These are phyloP conservation scores for Heritiera littoralis DNA, from an alignment of 345 rosid species.

Conservation along the genomic window DNA sequence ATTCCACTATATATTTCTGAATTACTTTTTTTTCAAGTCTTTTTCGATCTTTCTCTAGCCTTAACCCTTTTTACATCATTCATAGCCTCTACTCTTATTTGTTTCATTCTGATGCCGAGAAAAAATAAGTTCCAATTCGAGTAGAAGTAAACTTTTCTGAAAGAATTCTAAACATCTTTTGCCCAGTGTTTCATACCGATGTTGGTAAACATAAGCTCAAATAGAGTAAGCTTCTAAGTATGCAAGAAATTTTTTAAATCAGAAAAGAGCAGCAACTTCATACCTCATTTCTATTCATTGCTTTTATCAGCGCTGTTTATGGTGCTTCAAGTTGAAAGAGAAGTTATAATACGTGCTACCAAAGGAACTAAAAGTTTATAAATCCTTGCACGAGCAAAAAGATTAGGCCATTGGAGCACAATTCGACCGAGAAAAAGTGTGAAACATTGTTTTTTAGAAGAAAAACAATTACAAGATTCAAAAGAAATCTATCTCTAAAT, in stretches of 20 bases:
- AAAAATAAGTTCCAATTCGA: too few relatives aligned
- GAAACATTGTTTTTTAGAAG: constrained; percentile 11
- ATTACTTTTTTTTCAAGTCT: too few relatives aligned
- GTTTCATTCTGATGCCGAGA: neutral
- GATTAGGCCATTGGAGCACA: constrained; percentile 28
- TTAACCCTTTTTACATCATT: too few relatives aligned
- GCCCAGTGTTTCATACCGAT: too few relatives aligned
- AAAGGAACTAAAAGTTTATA: constrained; percentile 17
- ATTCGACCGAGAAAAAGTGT: constrained; percentile 12
- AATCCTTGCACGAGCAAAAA: constrained; percentile 27
- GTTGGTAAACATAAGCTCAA: neutral
- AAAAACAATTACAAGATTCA: constrained; percentile 36
- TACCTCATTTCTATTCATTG: constrained; percentile 26
- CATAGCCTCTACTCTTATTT: too few relatives aligned
- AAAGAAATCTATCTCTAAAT: constrained; percentile 80
- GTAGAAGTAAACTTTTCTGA: too few relatives aligned
- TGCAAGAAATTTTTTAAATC: neutral
- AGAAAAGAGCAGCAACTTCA: constrained; percentile 21
- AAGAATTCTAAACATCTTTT: too few relatives aligned
- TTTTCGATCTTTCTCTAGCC: too few relatives aligned
- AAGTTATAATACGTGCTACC: constrained; percentile 27
- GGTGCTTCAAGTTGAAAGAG: constrained; percentile 13
- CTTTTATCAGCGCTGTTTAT: constrained; percentile 26
- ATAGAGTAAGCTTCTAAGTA: neutral
- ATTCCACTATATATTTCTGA: too few relatives aligned